Evolutionary conservation across 2,329 filamentous ascomycete genomes (phyloP).

Genomic region (Uncinocarpus reesii): DNA sequence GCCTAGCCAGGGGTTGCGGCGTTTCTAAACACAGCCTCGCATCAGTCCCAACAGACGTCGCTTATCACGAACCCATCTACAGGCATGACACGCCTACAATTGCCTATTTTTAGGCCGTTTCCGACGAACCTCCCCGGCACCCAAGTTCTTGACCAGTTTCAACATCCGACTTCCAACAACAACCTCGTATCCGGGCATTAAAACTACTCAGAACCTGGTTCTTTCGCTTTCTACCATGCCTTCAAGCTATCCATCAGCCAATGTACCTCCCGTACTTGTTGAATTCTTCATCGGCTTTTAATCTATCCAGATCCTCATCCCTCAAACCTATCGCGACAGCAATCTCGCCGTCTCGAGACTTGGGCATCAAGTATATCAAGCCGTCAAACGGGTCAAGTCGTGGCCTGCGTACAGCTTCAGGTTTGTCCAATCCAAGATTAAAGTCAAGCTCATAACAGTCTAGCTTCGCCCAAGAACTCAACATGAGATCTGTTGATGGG

Average conservation of each 20-base stretch:
- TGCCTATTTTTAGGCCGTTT: too few relatives aligned
- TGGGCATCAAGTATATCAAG: slow-evolving; percentile 44
- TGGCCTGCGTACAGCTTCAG: slow-evolving; percentile 42
- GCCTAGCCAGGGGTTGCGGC: too few relatives aligned
- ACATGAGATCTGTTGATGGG: slow-evolving; percentile 37
- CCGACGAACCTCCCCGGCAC: too few relatives aligned
- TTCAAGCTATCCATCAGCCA: background rate
- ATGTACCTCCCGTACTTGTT: slow-evolving; percentile 22
- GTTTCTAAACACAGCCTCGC: too few relatives aligned
- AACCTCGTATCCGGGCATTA: too few relatives aligned
- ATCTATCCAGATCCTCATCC: slow-evolving; percentile 39
- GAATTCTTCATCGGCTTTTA: slow-evolving; percentile 39
- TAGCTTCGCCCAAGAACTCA: slow-evolving; percentile 48
- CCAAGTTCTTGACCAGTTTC: too few relatives aligned
- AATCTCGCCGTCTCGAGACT: slow-evolving; percentile 35
- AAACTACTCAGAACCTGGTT: too few relatives aligned
- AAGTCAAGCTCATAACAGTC: slow-evolving; percentile 42
- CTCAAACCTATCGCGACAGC: slow-evolving; percentile 38
- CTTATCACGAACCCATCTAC: too few relatives aligned
- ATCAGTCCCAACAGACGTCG: too few relatives aligned
- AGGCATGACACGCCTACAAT: too few relatives aligned
- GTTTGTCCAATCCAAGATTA: slow-evolving; percentile 37
- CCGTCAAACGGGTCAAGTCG: slow-evolving; percentile 39
- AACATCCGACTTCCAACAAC: too few relatives aligned
- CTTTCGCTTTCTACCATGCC: background rate